These are phyloP conservation scores for Blastobotrys aristatus DNA, from an alignment of 1,139 yeast species.

Conservation along the genomic window DNA sequence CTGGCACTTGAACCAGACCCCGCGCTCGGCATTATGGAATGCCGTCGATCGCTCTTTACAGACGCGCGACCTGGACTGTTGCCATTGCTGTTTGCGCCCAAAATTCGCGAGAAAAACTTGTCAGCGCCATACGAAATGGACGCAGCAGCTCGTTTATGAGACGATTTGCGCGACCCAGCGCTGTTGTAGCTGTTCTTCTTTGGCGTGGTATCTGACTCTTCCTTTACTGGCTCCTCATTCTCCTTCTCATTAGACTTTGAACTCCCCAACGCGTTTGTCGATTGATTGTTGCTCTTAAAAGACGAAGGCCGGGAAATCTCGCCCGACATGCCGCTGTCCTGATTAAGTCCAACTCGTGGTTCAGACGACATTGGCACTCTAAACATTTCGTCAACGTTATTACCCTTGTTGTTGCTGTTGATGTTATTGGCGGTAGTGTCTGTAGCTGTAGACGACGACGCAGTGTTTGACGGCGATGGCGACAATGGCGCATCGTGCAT, in stretches of 20 bases:
- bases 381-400: conserved; percentile 12
- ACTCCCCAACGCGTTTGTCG: not conserved
- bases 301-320: conserved; percentile 34
- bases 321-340: conserved; percentile 35
- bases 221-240: not conserved
- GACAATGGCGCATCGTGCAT: conserved; percentile 3
- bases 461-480: not conserved
- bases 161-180: not conserved
- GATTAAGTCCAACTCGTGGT: conserved; percentile 35
- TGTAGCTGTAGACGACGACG: not conserved
- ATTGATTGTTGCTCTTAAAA: conserved; percentile 10
- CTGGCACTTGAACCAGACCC: conserved; percentile 3
- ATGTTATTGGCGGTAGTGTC: not conserved
- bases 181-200: not conserved
- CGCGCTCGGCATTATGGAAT: conserved; percentile 18
- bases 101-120: conserved; percentile 26
- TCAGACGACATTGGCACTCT: conserved; percentile 30
- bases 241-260: not conserved
- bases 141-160: conserved; percentile 27
- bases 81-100: conserved; percentile 18
- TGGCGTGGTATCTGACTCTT: no score
- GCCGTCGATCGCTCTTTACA: conserved; percentile 13
- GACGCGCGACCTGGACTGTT: conserved; percentile 3
- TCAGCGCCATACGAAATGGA: conserved; percentile 31
- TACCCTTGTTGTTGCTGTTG: not conserved